Evolutionary conservation across 257 asterid genomes (phyloP), one percentile per base, ranked within the genome.

Genomic region (Hygrophila difformis): DNA sequence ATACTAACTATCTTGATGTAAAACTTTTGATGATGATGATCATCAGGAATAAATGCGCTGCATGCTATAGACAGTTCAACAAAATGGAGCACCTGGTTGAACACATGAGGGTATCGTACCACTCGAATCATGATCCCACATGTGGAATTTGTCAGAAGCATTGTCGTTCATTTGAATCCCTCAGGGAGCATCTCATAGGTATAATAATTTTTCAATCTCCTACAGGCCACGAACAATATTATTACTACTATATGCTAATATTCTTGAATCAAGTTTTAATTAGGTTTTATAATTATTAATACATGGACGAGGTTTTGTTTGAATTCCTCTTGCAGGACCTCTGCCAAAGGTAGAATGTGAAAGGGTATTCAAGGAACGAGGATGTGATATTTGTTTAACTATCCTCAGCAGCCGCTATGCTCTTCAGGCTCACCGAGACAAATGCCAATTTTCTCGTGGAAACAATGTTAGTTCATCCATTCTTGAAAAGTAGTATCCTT

Each of bases 1-100:
- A 33, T 15, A 44, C 53, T 17, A 43, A 19, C 43, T 5, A 33
- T 3, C 10, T 24, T 24, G 29, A 24, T 33, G 0, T 26, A 33
- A 5, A 33, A 1, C 6, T 33, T 2, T 3, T 33, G 6, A 33
- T 33, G 3, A 5, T 33, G 37, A 21, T 60, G 31, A 7, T 5
- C n/a, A n/a, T n/a, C 74, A 87, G 97, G 89, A 84, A 88, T 56
- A 84, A 88, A 49, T 88, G 97, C 57, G 95, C 84, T 24, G 97
- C 89, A 1, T 88, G 97, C 82, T 88, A 69, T 59, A 55, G 93
- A 41, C 97, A 84, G 55, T 88, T 81, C 59, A 88, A 88, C 77
- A 84, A 67, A 68, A 81, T 76, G 80, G 94, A 84, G 65, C 95
- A 88, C 44, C 64, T 88, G 17, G 94, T 84, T 47, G 95, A 84